Conservation (phyloP, 2,329 filamentous ascomycete genomes). For the Trichophaea hybrida region DNA sequence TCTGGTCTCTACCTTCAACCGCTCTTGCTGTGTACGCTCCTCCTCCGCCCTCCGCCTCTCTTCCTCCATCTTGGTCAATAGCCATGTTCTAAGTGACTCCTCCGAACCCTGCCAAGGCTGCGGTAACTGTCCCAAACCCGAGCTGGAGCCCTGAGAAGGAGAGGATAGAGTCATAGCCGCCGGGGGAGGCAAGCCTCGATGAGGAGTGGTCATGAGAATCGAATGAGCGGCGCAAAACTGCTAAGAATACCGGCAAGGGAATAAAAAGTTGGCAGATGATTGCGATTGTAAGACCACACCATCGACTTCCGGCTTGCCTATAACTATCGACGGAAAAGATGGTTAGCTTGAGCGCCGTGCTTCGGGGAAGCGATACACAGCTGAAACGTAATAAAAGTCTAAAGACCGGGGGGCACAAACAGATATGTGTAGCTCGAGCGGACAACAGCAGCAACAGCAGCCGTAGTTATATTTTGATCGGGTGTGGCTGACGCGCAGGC, state of each 20-base stretch:
- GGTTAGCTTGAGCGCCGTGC: not conserved
- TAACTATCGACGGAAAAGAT: not conserved
- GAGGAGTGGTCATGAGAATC: constrained; percentile 36
- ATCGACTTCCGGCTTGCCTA: constrained; percentile 5
- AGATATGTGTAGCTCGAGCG: not conserved
- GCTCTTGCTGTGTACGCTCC: constrained; percentile 40
- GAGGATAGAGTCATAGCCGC: constrained; percentile 38
- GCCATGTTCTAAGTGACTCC: constrained; percentile 40
- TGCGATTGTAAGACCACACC: not conserved
- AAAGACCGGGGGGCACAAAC: constrained; percentile 3
- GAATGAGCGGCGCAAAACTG: constrained; percentile 1
- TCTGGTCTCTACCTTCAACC: constrained; percentile 37
- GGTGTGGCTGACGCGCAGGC: not conserved
- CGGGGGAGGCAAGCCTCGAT: constrained; percentile 41
- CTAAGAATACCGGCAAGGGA: constrained; percentile 5
- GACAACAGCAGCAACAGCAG: not conserved
- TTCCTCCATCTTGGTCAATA: constrained; percentile 38
- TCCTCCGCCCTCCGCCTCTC: constrained; percentile 42
- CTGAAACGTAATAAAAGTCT: constrained; percentile 3
- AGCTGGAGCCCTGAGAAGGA: constrained; percentile 24
- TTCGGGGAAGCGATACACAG: constrained; percentile 1
- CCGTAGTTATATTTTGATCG: not conserved
- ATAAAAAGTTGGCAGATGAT: constrained; percentile 19
- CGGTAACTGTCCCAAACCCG: constrained; percentile 17
- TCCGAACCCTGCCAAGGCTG: constrained; percentile 38